A percentile compares a stretch with the other conserved stretches of the same genome.
These are phyloP conservation scores for Dipteronia dyeriana DNA, from an alignment of 345 rosid genomes.

Conservation along the genomic window DNA sequence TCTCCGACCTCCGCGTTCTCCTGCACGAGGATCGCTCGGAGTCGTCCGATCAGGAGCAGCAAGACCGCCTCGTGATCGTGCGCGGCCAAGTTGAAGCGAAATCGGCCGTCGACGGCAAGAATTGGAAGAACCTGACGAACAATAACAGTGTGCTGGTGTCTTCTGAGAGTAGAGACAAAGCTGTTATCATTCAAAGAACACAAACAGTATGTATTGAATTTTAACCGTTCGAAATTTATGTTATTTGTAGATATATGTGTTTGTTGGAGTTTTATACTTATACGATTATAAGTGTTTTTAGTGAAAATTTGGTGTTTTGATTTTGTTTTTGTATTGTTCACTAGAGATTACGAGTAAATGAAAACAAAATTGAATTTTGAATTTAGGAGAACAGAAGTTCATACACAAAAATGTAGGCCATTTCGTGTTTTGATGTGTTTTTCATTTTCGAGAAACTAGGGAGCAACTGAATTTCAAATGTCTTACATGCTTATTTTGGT, in stretches of 20 bases:
- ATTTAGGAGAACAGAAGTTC: not conserved
- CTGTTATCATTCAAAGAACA: slow-evolving; percentile 75
- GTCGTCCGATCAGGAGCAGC: slow-evolving; percentile 21
- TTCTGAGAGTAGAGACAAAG: slow-evolving; percentile 76
- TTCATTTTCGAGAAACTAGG: not conserved
- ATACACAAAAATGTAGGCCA: not conserved
- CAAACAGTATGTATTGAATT: slow-evolving; percentile 56
- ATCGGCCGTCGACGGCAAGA: slow-evolving; percentile 41
- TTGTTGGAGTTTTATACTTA: no score
- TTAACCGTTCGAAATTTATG: not conserved
- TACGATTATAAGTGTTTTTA: not conserved
- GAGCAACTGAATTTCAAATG: not conserved
- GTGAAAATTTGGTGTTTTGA: not conserved
- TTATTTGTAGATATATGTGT: not conserved
- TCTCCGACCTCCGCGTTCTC: slow-evolving; percentile 72
- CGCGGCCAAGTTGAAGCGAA: slow-evolving; percentile 68
- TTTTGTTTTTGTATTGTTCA: not conserved
- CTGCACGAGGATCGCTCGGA: slow-evolving; percentile 30
- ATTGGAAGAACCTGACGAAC: slow-evolving; percentile 35
- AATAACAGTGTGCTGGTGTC: slow-evolving; percentile 49
- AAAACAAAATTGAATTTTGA: not conserved
- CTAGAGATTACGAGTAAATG: not conserved
- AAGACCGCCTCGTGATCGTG: slow-evolving; percentile 49
- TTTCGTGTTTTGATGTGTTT: not conserved
- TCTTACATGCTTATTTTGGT: not conserved